Evolutionary conservation across 768 basidiomycete genomes (phyloP), one percentile per base, ranked within the genome.

Genomic region (Zangia roseola): DNA sequence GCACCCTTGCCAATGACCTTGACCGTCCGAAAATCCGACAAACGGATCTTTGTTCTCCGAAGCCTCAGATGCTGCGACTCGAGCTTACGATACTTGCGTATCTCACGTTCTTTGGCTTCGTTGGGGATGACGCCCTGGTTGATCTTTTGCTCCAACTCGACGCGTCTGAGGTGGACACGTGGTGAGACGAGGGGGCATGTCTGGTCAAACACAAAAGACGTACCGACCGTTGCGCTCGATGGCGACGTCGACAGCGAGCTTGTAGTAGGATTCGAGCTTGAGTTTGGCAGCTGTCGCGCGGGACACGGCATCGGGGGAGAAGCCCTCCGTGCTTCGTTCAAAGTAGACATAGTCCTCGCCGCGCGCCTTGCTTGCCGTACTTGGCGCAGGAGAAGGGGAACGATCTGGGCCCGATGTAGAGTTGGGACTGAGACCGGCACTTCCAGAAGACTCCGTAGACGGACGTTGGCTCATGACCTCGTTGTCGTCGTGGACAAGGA

Each of bases 1-100:
- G 95, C 95, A 55, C 95, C 95, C 75, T 97, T 97, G 23, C 95
- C 95, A 63, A 98, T 99, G 53, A 98, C 94, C 69, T 99, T 98
- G 62, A 99, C 86, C 2, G 95, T 97, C 55, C 83, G 77, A 78
- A 99, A 99, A 73, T 98, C 92, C 31, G 87, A 75, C 45, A 98
- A 73, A 37, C 91, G 93, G 61, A 99, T 88, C 69, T 94, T 91
- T 30, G 95, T 98, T 56, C 95, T 80, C 52, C 89, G 80, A 51
- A 99, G 74, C n/a, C 95, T 84, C 33, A 99, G 75, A 74, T 91
- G 93, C 47, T 90, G 89, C 13, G 84, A 86, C 70, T 95, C 93
- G 48, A 84, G 83, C 69, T 88, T 85, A 56, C 89, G 88, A 55
- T 92, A 87, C 65, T 88, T 88, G 56, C 83, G 78, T 52, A 95